Percentiles rank a stretch among this genome's conserved stretches.
phyloP scores from a whole-genome alignment of 768 basidiomycete genomes.

The Tylopilus balloui region DNA sequence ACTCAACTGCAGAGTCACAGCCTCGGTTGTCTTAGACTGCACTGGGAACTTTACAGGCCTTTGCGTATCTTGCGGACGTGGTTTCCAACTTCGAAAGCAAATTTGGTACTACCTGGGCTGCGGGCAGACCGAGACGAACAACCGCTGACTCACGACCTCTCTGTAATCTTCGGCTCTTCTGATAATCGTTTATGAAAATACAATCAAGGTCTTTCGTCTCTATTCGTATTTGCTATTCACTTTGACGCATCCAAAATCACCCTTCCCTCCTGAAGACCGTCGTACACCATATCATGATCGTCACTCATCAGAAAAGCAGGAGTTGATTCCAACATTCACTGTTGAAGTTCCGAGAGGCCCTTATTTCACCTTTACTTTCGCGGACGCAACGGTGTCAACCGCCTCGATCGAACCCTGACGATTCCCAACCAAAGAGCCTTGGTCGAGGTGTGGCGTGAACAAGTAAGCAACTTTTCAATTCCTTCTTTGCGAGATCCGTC shows the following conservation, averaged over 20 bases:
- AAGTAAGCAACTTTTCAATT: neutral
- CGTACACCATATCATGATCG: slow-evolving; percentile 31
- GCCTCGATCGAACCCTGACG: slow-evolving; percentile 84
- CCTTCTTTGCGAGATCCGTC: neutral
- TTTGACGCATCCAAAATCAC: slow-evolving; percentile 36
- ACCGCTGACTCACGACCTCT: too few species aligned
- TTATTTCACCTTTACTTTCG: slow-evolving; percentile 64
- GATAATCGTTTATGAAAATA: too few species aligned
- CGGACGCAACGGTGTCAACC: slow-evolving; percentile 65
- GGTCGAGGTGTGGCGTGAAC: slow-evolving; percentile 12
- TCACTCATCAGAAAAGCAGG: neutral
- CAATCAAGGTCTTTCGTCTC: neutral
- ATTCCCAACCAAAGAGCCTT: slow-evolving; percentile 54
- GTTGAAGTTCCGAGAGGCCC: slow-evolving; percentile 47
- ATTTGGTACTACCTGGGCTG: too few species aligned
- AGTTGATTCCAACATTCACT: slow-evolving; percentile 36
- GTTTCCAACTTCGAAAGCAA: too few species aligned
- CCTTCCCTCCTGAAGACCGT: slow-evolving; percentile 38
- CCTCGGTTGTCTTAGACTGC: too few species aligned
- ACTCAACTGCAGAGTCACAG: too few species aligned
- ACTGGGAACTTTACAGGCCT: too few species aligned
- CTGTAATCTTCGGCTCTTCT: too few species aligned
- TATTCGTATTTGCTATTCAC: neutral
- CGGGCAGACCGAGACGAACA: too few species aligned
- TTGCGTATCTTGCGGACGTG: too few species aligned